Percentiles rank a stretch among this genome's conserved stretches.
These are phyloP conservation scores for Diplodia sapinea DNA, from an alignment of 2,329 filamentous ascomycete species.

Conservation along the genomic window DNA sequence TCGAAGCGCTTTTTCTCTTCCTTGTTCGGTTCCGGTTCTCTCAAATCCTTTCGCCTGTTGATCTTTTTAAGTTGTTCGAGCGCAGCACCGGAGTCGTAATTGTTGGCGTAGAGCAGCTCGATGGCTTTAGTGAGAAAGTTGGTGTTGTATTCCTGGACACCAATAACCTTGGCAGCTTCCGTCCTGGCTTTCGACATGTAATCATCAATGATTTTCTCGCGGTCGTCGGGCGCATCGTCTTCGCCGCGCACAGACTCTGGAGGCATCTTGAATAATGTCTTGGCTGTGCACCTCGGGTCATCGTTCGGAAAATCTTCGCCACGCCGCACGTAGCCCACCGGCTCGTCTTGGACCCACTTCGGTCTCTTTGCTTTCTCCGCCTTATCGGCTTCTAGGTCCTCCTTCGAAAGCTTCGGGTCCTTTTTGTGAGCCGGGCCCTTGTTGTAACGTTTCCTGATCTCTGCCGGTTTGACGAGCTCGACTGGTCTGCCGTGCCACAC, in stretches of 20 bases:
- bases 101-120: slow-evolving; percentile 71
- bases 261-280: slow-evolving; percentile 79
- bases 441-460: slow-evolving; percentile 78
- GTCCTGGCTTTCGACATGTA: slow-evolving; percentile 75
- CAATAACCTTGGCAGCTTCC: slow-evolving; percentile 64
- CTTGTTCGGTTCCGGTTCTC: slow-evolving; percentile 80
- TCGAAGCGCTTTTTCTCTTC: slow-evolving; percentile 89
- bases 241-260: slow-evolving; percentile 52
- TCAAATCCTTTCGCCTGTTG: slow-evolving; percentile 73
- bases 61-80: slow-evolving; percentile 71
- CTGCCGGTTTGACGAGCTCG: slow-evolving; percentile 85
- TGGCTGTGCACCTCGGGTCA: slow-evolving; percentile 76
- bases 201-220: slow-evolving; percentile 69
- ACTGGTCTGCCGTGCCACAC: slow-evolving; percentile 87
- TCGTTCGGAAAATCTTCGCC: slow-evolving; percentile 78
- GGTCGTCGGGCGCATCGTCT: slow-evolving; percentile 50
- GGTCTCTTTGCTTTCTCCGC: slow-evolving; percentile 79
- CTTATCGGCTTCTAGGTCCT: slow-evolving; percentile 83
- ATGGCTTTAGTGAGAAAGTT: slow-evolving; percentile 88
- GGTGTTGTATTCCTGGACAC: slow-evolving; percentile 76
- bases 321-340: slow-evolving; percentile 80
- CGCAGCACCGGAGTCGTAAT: slow-evolving; percentile 74
- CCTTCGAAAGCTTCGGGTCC: slow-evolving; percentile 77
- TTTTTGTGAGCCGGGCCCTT: slow-evolving; percentile 71
- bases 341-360: slow-evolving; percentile 93